Evolutionary conservation across 805 yeast genomes (phyloP).

Genomic region (Saccharomycopsis oosterbeekiorum): DNA sequence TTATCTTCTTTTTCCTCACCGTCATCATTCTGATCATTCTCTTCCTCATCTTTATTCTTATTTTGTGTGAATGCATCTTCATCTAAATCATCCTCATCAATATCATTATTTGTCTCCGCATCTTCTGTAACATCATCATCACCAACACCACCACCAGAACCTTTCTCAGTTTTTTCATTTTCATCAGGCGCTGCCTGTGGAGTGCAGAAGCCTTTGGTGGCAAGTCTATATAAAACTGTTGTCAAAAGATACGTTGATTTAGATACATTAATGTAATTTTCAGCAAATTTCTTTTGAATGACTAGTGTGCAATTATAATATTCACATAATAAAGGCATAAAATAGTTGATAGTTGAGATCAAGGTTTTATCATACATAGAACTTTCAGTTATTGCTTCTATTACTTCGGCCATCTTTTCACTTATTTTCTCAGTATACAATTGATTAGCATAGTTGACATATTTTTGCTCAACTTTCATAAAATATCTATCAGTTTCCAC

Average conservation of each 20-base stretch:
- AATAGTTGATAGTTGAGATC: conserved; percentile 24
- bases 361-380: not conserved
- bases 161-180: conserved; percentile 39
- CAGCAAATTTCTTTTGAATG: conserved; percentile 29
- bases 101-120: conserved; percentile 70
- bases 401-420: conserved; percentile 25
- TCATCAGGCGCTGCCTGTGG: conserved; percentile 66
- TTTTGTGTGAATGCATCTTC: conserved; percentile 45
- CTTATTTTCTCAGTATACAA: conserved; percentile 33
- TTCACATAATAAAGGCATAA: conserved; percentile 53
- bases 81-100: conserved; percentile 79
- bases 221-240: conserved; percentile 44
- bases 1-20: conserved; percentile 55
- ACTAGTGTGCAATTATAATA: conserved; percentile 35
- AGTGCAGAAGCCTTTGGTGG: conserved; percentile 83
- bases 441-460: conserved; percentile 33
- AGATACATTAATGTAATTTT: conserved; percentile 43
- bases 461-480: conserved; percentile 34
- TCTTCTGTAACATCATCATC: conserved; percentile 86
- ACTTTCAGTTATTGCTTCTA: not conserved
- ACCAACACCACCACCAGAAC: conserved; percentile 52
- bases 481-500: conserved; percentile 68
- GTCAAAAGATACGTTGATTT: conserved; percentile 55
- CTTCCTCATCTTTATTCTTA: conserved; percentile 66
- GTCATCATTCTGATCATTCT: conserved; percentile 52